Conservation (phyloP, 2,329 filamentous ascomycete species). For the Penicillium italicum region DNA sequence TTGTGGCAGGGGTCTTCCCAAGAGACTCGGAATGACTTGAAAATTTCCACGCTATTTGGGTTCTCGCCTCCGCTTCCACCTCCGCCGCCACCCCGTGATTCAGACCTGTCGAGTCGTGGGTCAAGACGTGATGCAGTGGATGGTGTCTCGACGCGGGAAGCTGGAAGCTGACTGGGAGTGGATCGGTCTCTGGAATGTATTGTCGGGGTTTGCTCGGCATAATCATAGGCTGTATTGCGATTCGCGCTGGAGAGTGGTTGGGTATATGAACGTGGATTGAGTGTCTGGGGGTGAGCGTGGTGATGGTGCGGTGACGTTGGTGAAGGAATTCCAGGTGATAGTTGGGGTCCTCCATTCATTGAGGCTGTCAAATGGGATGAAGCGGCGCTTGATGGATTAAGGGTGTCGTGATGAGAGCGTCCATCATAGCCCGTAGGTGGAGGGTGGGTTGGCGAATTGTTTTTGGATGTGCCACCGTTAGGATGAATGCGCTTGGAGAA, state of each 20-base stretch:
- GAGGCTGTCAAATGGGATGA: conserved; percentile 65
- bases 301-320: conserved; percentile 44
- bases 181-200: conserved; percentile 33
- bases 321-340: conserved; percentile 48
- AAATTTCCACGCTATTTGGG: conserved; percentile 75
- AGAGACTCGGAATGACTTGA: conserved; percentile 96
- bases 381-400: conserved; percentile 66
- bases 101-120: conserved; percentile 19
- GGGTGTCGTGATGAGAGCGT: conserved; percentile 55
- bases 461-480: conserved; percentile 69
- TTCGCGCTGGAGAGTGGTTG: conserved; percentile 30
- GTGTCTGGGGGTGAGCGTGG: conserved; percentile 40
- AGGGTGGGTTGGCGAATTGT: conserved; percentile 68
- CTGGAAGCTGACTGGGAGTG: conserved; percentile 31
- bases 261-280: conserved; percentile 45
- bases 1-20: conserved; percentile 99
- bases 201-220: conserved; percentile 36
- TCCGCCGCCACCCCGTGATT: conserved; percentile 27
- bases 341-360: conserved; percentile 61
- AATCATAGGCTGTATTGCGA: conserved; percentile 35
- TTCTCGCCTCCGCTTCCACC: not conserved
- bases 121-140: conserved; percentile 20
- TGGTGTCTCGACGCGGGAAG: conserved; percentile 32
- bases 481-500: conserved; percentile 71
- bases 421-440: conserved; percentile 64